Percentiles rank a stretch among this genome's conserved stretches.
These are phyloP conservation scores for Lecanosticta acicola DNA, from an alignment of 2,329 filamentous ascomycete species.

Conservation along the genomic window DNA sequence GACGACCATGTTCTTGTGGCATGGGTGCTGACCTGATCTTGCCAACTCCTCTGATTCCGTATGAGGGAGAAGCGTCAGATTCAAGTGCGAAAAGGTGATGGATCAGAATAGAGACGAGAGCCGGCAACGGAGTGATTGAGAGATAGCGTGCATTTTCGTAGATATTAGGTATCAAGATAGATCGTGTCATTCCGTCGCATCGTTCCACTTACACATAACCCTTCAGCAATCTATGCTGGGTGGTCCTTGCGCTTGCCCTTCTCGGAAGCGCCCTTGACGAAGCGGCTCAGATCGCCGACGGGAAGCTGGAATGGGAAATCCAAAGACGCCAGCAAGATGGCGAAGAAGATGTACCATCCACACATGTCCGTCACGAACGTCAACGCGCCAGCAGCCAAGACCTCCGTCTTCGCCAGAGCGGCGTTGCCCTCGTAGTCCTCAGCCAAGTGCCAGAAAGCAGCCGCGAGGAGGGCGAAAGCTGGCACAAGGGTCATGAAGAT, in stretches of 20 bases:
- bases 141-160: too few species aligned
- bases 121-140: too few species aligned
- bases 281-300: slow-evolving; percentile 41
- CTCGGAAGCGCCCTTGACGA: slow-evolving; percentile 43
- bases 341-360: slow-evolving; percentile 52
- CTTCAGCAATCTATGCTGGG: slow-evolving; percentile 15
- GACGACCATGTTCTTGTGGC: too few species aligned
- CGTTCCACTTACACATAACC: too few species aligned
- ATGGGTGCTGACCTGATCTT: too few species aligned
- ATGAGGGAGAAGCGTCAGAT: too few species aligned
- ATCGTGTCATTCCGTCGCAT: background rate
- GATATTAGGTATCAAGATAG: background rate
- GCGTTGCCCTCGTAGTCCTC: slow-evolving; percentile 31
- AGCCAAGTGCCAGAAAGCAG: slow-evolving; percentile 55
- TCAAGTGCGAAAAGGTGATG: too few species aligned
- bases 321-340: slow-evolving; percentile 49
- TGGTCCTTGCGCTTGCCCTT: slow-evolving; percentile 27
- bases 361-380: slow-evolving; percentile 45
- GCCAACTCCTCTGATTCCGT: too few species aligned
- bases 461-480: slow-evolving; percentile 56
- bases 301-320: slow-evolving; percentile 51
- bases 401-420: slow-evolving; percentile 20
- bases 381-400: slow-evolving; percentile 43
- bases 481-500: slow-evolving; percentile 62
- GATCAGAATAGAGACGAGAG: background rate